Base-by-base conservation (phyloP, 1,139 yeast genomes). In the Yamadazyma kanchanaburiensis region DNA sequence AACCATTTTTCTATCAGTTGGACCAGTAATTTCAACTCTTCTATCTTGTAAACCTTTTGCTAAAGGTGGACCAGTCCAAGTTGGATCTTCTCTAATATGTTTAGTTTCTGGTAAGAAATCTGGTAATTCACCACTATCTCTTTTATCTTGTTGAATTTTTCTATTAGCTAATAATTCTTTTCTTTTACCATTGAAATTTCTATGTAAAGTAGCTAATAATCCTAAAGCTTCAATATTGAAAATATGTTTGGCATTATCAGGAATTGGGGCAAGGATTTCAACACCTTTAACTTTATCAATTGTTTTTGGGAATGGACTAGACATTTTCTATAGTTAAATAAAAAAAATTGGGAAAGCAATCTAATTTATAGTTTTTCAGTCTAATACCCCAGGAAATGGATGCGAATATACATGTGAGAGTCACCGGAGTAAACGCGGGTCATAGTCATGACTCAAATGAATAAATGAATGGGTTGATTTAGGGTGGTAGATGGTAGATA, bases 1-100 rank as follows among this genome's bases (percentile, higher is more conserved):
- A 45, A 88, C 82, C 96, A 88, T 88, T 59, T 88, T 88, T 46
- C 96, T 77, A 58, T 83, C 89, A 33, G 85, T 71, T 19, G 96
- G 96, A 26, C 96, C 95, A 19, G 95, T 87, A 57, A 87, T 79
- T 60, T 87, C 95, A 46, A 70, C 86, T 64, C 80, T 75, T 64
- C 89, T 72, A 65, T 83, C 94, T 44, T 72, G 76, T 41, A 83
- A 71, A 25, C 91, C 89, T 16, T 79, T 82, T 24, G 84, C 88
- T 40, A 82, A 76, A 24, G 80, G 65, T 22, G 91, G 86, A 24
- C 91, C 91, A 40, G 78, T 79, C 94, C 94, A 83, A 30, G 80
- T 69, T 22, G 80, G 70, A 53, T 83, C 87, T 25, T 81, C 77
- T 55, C 94, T 73, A 51, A 83, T 79, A 53, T 72, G 60, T 41